phyloP scores from a whole-genome alignment of 495 filamentous ascomycete genomes.

The Penicillium roqueforti region DNA sequence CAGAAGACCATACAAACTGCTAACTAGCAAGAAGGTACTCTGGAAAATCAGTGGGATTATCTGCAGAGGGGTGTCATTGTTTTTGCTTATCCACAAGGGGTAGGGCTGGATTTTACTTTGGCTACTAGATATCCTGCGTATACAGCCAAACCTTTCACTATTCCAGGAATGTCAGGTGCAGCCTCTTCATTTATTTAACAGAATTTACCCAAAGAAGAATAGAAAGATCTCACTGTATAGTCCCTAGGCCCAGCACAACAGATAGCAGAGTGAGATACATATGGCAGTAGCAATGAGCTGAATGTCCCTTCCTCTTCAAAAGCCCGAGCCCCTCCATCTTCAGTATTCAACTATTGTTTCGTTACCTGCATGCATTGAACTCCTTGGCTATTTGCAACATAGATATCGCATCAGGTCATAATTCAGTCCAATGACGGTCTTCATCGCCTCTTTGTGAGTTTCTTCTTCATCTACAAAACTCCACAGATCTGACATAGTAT shows the following conservation, averaged over 20 bases:
- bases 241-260: background rate
- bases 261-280: background rate
- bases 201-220: too few relatives aligned
- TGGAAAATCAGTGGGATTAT: background rate
- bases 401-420: background rate
- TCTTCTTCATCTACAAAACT: background rate
- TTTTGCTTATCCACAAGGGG: background rate
- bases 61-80: background rate
- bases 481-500: constrained; percentile 2
- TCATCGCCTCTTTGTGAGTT: constrained; percentile 33
- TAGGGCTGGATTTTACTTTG: background rate
- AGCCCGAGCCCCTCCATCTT: background rate
- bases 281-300: background rate
- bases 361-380: background rate
- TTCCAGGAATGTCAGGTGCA: too few relatives aligned
- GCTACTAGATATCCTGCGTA: too few relatives aligned
- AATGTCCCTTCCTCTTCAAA: background rate
- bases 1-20: background rate
- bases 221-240: too few relatives aligned
- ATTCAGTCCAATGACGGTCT: constrained; percentile 23
- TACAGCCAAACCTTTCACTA: too few relatives aligned
- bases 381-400: background rate
- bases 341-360: background rate
- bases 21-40: background rate
- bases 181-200: too few relatives aligned